Evolutionary conservation across 139 green algal genomes (phyloP).

Genomic region (Chlorella vulgaris): DNA sequence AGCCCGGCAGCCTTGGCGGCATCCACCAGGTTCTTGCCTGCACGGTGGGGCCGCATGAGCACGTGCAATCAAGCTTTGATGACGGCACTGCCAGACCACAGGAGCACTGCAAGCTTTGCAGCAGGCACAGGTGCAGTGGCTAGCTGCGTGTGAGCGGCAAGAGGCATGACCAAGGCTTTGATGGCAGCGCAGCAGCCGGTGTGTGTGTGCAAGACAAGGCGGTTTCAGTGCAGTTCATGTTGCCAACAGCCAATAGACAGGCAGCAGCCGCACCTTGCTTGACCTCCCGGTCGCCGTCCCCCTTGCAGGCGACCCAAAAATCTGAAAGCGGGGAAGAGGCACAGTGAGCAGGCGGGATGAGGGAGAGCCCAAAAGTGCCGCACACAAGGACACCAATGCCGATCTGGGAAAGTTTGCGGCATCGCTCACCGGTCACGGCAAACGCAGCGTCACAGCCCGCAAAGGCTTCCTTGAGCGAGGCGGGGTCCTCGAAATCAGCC

Average conservation of each 20-base stretch:
- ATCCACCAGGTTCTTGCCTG: constrained; percentile 43
- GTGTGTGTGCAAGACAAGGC: too few relatives aligned
- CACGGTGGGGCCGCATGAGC: too few relatives aligned
- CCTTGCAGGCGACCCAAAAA: constrained; percentile 35
- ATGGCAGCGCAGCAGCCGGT: too few relatives aligned
- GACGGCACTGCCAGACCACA: too few relatives aligned
- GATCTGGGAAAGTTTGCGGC: background rate
- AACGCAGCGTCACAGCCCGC: constrained; percentile 34
- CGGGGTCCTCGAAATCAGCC: constrained; percentile 37
- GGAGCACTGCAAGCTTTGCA: too few relatives aligned
- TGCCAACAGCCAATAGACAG: too few relatives aligned
- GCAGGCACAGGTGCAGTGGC: too few relatives aligned
- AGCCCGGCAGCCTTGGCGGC: constrained; percentile 27
- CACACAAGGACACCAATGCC: background rate
- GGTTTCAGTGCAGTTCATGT: too few relatives aligned
- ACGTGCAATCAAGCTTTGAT: too few relatives aligned
- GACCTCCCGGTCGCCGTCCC: constrained; percentile 22
- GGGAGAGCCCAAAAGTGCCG: background rate
- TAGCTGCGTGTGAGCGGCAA: too few relatives aligned
- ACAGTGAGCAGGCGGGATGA: background rate
- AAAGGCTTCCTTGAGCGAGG: constrained; percentile 31
- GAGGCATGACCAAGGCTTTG: too few relatives aligned
- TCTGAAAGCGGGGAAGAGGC: constrained; percentile 1
- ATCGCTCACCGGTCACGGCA: constrained; percentile 26
- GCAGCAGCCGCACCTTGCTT: constrained; percentile 14